These are phyloP conservation scores for Pythium rishiriense DNA, from an alignment of 352 stramenopile genomes.

Conservation along the genomic window DNA sequence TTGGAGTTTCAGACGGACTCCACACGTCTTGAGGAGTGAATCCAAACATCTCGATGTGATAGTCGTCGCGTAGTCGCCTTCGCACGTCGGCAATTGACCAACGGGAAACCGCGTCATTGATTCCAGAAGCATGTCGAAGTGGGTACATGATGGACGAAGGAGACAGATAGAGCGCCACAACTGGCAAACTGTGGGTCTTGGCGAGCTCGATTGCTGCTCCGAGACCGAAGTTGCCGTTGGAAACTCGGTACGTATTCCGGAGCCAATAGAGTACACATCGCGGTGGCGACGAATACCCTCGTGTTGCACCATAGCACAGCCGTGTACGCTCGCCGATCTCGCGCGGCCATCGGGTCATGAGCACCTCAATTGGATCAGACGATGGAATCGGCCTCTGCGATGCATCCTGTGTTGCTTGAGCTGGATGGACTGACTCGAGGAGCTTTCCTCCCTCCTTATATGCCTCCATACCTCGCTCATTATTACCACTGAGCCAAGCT, in stretches of 20 bases:
- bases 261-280: slow-evolving; percentile 70
- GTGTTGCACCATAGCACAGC: slow-evolving; percentile 36
- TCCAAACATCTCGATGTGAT: slow-evolving; percentile 44
- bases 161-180: slow-evolving; percentile 51
- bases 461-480: not conserved
- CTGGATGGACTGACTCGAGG: not conserved
- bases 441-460: not conserved
- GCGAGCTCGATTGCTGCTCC: slow-evolving; percentile 48
- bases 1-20: slow-evolving; percentile 31
- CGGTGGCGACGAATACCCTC: slow-evolving; percentile 4
- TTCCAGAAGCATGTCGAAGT: slow-evolving; percentile 50
- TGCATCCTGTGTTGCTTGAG: slow-evolving; percentile 10
- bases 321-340: slow-evolving; percentile 44
- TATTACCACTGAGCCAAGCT: slow-evolving; percentile 15
- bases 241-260: slow-evolving; percentile 56
- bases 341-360: slow-evolving; percentile 50
- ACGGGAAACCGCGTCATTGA: slow-evolving; percentile 55
- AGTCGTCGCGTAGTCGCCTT: slow-evolving; percentile 36
- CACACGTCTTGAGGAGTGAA: slow-evolving; percentile 33
- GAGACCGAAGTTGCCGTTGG: slow-evolving; percentile 64
- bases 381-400: not conserved
- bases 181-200: slow-evolving; percentile 38
- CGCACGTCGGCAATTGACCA: slow-evolving; percentile 56
- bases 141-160: slow-evolving; percentile 52
- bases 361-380: slow-evolving; percentile 11